Base-by-base conservation (phyloP, 192 early-diverging fungal genomes). In the Phycomyces blakesleeanus region DNA sequence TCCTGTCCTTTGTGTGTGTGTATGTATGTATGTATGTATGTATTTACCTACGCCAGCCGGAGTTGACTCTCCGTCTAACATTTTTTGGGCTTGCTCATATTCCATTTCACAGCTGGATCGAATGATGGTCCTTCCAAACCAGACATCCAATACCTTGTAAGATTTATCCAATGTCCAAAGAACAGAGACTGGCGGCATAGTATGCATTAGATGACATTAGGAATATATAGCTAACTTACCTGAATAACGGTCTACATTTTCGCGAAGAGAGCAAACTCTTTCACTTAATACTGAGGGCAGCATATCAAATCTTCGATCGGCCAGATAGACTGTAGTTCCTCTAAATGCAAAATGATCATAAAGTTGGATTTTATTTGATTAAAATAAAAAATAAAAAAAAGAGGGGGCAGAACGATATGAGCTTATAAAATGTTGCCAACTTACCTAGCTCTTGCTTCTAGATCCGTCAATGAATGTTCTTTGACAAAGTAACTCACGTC, bases 271-370 rank as follows among this genome's bases (percentile, higher is more conserved):
- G 59, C 90, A 91, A 6, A 89, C 63, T 39, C 76, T 73, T 66
- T 91, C 90, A 68, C 86, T 88, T 12, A 91, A 70, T 0, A 89
- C 81, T 40, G 82, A 81, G 3, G 90, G 90, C 10, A 91, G 63
- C 90, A 91, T 91, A 71, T 91, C 88, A 73, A 91, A 91, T 26
- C 90, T 76, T 10, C 90, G 78, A 76, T 91, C 90, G 6, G 90
- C 87, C 54, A 91, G 63, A 55, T 91, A 91, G 15, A 91, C 85
- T 0, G 90, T 91, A 0, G 90, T 90, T 21, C 85, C 88, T 53
- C 90, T 75, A 57, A 18, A 4, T 2, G 29, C 5, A 63, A 42
- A 60, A 11, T 44, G 25, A 34, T 29, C 12, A 39, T 1, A 22
- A 40, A 41, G 18, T 21, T 1, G 20, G 47, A 37, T 49, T 40